Percentiles rank a stretch among this genome's conserved stretches.
Evolutionary conservation across 108 stramenopile genomes (phyloP).

Genomic region (Pelagomonas calceolata): DNA sequence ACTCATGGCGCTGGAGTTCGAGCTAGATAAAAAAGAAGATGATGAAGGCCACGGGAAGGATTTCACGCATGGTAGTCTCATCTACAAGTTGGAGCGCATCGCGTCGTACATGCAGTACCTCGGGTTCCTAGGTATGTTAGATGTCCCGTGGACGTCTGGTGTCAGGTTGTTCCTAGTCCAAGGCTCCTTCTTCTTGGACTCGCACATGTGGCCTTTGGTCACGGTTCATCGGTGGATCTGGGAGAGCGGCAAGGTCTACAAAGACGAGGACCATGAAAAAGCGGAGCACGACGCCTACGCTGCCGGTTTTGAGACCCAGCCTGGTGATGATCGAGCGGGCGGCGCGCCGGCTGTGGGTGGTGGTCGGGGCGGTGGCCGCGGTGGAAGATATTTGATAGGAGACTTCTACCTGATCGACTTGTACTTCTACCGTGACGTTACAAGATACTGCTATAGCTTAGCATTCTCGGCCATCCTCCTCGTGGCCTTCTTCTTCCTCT

Average conservation of each 20-base stretch:
- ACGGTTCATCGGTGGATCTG: neutral
- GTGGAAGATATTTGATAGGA: too few species aligned
- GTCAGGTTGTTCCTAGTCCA: neutral
- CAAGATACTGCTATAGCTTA: neutral
- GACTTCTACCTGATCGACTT: neutral
- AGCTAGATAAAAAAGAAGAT: too few species aligned
- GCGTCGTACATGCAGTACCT: neutral
- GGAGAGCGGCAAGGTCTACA: neutral
- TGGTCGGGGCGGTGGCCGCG: too few species aligned
- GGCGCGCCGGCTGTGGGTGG: too few species aligned
- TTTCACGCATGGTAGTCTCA: neutral
- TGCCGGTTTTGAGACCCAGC: too few species aligned
- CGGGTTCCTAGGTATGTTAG: neutral
- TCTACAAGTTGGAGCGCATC: neutral
- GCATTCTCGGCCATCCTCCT: neutral
- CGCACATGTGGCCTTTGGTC: neutral
- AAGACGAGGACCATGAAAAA: too few species aligned
- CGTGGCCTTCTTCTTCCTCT: slow-evolving; percentile 8
- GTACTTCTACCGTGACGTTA: slow-evolving; percentile 1
- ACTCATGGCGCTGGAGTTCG: too few species aligned
- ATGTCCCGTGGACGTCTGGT: neutral
- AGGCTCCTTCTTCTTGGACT: neutral
- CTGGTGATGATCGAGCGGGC: too few species aligned
- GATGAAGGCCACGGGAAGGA: neutral
- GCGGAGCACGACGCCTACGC: too few species aligned